Base-by-base conservation (phyloP, 768 basidiomycete species). In the Suillus alpinus region DNA sequence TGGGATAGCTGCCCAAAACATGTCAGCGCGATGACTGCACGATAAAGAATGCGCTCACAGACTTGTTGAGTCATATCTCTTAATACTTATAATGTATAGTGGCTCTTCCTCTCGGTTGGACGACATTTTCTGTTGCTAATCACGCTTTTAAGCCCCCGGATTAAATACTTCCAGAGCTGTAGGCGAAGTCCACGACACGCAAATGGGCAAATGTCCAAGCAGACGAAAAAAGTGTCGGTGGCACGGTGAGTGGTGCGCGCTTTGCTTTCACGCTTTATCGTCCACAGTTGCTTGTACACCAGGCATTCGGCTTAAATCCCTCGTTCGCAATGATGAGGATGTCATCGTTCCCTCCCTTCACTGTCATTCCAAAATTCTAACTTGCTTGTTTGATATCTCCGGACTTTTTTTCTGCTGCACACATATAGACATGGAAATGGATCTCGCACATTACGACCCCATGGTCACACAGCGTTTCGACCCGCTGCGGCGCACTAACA, bases 1-100 rank as follows among this genome's bases (percentile, higher is more conserved):
- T 60, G 64, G 36, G 50, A 62, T 31, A 56, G 60, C 73, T 74
- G n/a, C 14, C 4, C 4, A 49, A 2, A 18, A 6, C 52, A 37
- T 2, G 8, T 53, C 23, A 53, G 36, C 7, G 23, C 23, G 14
- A 37, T 18, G 26, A 31, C 14, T 4, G 3, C 44, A 51, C 14
- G 14, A 31, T 2, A n/a, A 34, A 57, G 16, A 57, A 52, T 29
- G 7, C 34, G 32, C n/a, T 55, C 23, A n/a, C 56, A 57, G 18
- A 41, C 46, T 26, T 57, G 26, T 57, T n/a, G 8, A 13, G 20
- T 53, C 52, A 53, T 53, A 23, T 23, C 4, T 9, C 14, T 14
- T 0, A 37, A 23, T 36, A 14, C 23, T 9, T 26, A 23, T 34
- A 10, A 23, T 14, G 0, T 7, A 6, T 37, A 14, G 20, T 8